These are phyloP conservation scores for Cryphonectria naterciae DNA, from an alignment of 2,329 filamentous ascomycete genomes.

Conservation along the genomic window DNA sequence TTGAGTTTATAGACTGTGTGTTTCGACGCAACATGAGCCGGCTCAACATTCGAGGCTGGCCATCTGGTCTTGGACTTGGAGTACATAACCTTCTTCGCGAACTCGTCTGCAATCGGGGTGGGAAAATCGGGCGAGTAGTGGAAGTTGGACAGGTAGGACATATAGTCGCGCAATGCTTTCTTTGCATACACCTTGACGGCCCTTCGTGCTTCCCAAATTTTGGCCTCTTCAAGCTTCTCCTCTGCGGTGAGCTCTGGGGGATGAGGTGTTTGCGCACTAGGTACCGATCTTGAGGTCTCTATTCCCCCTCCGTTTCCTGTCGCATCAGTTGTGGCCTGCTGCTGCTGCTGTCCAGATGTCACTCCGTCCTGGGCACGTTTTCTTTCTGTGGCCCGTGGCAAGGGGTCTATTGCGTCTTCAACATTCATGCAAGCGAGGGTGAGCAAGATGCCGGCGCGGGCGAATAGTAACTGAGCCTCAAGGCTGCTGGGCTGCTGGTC, in stretches of 20 bases:
- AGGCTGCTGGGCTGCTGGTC: constrained; percentile 72
- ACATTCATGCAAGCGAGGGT: constrained; percentile 71
- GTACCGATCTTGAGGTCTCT: constrained; percentile 16
- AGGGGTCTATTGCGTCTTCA: constrained; percentile 46
- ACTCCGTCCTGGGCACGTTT: not conserved
- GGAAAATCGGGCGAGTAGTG: constrained; percentile 78
- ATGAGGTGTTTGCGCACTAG: constrained; percentile 34
- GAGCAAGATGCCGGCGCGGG: constrained; percentile 74
- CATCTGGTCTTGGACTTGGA: constrained; percentile 53
- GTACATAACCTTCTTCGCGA: constrained; percentile 60
- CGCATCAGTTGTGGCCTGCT: constrained; percentile 30
- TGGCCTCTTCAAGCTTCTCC: constrained; percentile 50
- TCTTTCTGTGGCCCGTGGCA: constrained; percentile 21
- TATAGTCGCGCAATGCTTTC: constrained; percentile 74
- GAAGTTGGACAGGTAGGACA: constrained; percentile 71
- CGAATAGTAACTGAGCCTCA: constrained; percentile 75
- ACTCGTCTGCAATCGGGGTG: constrained; percentile 60
- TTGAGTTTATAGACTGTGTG: constrained; percentile 54
- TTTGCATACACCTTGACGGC: constrained; percentile 75
- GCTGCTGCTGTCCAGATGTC: constrained; percentile 16
- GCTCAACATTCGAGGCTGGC: constrained; percentile 35
- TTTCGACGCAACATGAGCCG: constrained; percentile 32
- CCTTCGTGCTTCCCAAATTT: constrained; percentile 65
- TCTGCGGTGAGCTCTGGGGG: constrained; percentile 42
- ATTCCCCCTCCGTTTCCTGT: constrained; percentile 27